phyloP scores from a whole-genome alignment of 1,284 basidiomycete genomes.

The Ceratobasidium sp. region DNA sequence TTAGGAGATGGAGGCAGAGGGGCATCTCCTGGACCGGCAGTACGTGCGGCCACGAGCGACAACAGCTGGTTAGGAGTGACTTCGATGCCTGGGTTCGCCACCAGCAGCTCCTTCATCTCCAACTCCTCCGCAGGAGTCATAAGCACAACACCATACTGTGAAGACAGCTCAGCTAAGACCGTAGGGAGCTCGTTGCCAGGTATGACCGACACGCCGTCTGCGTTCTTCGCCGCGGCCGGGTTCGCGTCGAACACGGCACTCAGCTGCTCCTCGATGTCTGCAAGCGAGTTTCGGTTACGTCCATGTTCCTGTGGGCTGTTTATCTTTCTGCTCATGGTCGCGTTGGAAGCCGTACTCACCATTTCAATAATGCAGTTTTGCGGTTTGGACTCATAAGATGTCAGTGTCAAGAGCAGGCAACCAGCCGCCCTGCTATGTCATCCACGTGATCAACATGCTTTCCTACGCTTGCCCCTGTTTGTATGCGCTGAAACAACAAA shows the following conservation, averaged over 20 bases:
- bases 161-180: constrained; percentile 69
- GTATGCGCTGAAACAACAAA: neutral
- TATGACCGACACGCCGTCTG: constrained; percentile 67
- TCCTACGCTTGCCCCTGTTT: neutral
- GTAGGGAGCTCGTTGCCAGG: constrained; percentile 74
- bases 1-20: constrained; percentile 58
- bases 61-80: constrained; percentile 74
- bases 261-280: constrained; percentile 73
- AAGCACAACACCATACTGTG: constrained; percentile 67
- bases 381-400: neutral
- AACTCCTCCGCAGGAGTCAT: constrained; percentile 67
- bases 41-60: constrained; percentile 70
- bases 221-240: constrained; percentile 65
- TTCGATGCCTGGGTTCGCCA: constrained; percentile 68
- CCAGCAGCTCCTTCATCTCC: constrained; percentile 65
- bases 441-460: constrained; percentile 31
- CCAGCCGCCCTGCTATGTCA: constrained; percentile 12
- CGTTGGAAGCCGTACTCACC: constrained; percentile 2
- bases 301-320: constrained; percentile 44
- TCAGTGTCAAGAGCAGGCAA: neutral
- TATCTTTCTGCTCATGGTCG: neutral
- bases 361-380: constrained; percentile 7
- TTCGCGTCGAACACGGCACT: constrained; percentile 71
- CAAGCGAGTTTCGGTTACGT: constrained; percentile 60
- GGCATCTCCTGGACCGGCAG: constrained; percentile 48